phyloP scores from a whole-genome alignment of 345 rosid species.

The Iberis pinnata region DNA sequence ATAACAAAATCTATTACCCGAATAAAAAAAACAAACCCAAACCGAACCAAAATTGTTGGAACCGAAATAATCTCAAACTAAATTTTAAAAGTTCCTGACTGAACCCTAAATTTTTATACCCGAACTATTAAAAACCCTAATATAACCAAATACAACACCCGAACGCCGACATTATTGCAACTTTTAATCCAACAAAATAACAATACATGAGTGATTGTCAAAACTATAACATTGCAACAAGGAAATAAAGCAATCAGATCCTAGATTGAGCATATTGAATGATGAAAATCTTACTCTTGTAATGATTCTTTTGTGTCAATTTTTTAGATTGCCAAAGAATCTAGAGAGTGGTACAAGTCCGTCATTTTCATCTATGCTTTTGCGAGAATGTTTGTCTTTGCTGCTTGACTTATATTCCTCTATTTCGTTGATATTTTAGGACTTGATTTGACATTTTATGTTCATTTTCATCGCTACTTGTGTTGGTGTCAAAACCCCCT shows the following conservation, averaged over 20 bases:
- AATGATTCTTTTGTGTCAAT: constrained; percentile 30
- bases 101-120: no score
- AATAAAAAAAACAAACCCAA: no score
- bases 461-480: constrained; percentile 79
- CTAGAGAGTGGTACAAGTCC: constrained; percentile 91
- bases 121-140: no score
- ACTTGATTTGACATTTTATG: constrained; percentile 73
- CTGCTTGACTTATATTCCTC: constrained; percentile 61
- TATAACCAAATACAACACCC: no score
- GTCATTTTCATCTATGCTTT: constrained; percentile 40
- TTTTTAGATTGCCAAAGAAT: constrained; percentile 74
- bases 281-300: constrained; percentile 17
- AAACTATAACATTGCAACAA: constrained; percentile 21
- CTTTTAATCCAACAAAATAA: constrained; percentile 20
- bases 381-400: constrained; percentile 45
- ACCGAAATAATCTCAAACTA: no score
- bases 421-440: constrained; percentile 58
- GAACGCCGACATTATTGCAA: constrained; percentile 22
- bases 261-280: constrained; percentile 5
- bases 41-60: no score
- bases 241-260: constrained; percentile 14
- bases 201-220: constrained; percentile 18
- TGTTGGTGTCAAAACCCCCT: no score
- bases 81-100: no score
- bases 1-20: no score